phyloP scores from a whole-genome alignment of 176 grass and related monocot species.

The Eragrostis nindensis region DNA sequence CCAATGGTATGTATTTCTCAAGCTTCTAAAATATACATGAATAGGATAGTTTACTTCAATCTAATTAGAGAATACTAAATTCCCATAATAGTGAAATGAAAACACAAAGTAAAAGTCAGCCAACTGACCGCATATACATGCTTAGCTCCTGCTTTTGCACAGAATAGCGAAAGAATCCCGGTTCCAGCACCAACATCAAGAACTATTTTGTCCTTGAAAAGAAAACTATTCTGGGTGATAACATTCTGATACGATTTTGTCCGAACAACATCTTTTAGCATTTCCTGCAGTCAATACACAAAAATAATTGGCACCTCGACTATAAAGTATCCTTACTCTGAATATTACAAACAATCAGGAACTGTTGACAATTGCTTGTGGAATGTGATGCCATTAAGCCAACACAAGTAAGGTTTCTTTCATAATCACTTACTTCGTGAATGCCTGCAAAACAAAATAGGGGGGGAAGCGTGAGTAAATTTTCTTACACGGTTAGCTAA shows the following conservation, averaged over 20 bases:
- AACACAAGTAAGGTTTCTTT: constrained; percentile 9
- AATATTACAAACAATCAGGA: background rate
- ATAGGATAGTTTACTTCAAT: background rate
- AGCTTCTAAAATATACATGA: background rate
- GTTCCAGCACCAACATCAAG: constrained; percentile 97
- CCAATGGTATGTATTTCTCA: background rate
- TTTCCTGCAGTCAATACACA: constrained; percentile 67
- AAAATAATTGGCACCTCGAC: constrained; percentile 10
- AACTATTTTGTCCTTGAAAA: constrained; percentile 94
- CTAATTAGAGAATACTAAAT: background rate
- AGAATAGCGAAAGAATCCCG: constrained; percentile 95
- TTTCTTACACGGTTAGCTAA: constrained; percentile 1
- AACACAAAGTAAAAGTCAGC: constrained; percentile 8
- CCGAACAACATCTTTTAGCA: constrained; percentile 90
- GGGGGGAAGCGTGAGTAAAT: constrained; percentile 18
- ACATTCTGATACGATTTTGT: constrained; percentile 96
- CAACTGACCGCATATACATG: constrained; percentile 92
- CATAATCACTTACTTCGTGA: constrained; percentile 84
- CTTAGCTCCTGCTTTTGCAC: constrained; percentile 94
- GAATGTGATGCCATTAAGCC: constrained; percentile 7
- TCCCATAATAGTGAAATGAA: background rate
- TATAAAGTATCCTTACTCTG: background rate
- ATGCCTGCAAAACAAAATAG: constrained; percentile 71
- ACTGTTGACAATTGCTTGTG: background rate
- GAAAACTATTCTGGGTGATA: constrained; percentile 83